A percentile compares a stretch with the other conserved stretches of the same genome.
phyloP scores from a whole-genome alignment of 2,329 filamentous ascomycete genomes.

The Capronia americana region DNA sequence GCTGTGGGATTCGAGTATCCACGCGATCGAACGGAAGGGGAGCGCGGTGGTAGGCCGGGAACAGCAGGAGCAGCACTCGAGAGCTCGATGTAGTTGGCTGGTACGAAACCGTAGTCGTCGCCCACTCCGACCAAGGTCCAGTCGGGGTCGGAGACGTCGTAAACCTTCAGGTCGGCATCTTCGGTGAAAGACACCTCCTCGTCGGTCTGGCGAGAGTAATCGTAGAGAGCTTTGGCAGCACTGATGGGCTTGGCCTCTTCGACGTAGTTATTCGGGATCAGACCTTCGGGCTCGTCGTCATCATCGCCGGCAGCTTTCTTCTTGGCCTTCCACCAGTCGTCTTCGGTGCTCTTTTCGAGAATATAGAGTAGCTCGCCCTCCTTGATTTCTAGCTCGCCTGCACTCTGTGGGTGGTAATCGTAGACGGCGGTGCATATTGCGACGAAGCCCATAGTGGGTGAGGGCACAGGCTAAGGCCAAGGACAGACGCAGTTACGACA shows the following conservation, averaged over 20 bases:
- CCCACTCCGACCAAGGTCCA: slow-evolving; percentile 92
- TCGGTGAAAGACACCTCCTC: slow-evolving; percentile 97
- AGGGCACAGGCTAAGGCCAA: slow-evolving; percentile 12
- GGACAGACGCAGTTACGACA: slow-evolving; percentile 15
- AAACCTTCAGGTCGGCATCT: slow-evolving; percentile 81
- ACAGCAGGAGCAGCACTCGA: slow-evolving; percentile 53
- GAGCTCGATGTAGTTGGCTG: slow-evolving; percentile 92
- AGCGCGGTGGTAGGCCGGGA: slow-evolving; percentile 39
- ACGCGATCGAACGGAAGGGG: slow-evolving; percentile 51
- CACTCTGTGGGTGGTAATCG: slow-evolving; percentile 86
- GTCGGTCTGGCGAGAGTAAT: slow-evolving; percentile 95
- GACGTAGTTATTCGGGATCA: slow-evolving; percentile 94
- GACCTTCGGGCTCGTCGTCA: slow-evolving; percentile 86
- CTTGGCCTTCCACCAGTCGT: slow-evolving; percentile 96
- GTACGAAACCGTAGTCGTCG: slow-evolving; percentile 90
- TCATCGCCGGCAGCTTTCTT: slow-evolving; percentile 84
- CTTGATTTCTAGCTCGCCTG: slow-evolving; percentile 80
- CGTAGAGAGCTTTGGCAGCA: slow-evolving; percentile 91
- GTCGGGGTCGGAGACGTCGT: slow-evolving; percentile 89
- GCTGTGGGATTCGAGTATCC: slow-evolving; percentile 39
- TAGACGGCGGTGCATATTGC: slow-evolving; percentile 90
- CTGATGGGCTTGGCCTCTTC: slow-evolving; percentile 75
- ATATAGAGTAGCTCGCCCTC: slow-evolving; percentile 91
- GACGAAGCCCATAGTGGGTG: slow-evolving; percentile 78
- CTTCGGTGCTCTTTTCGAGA: slow-evolving; percentile 77